Conservation (phyloP, 805 yeast genomes). For the Barnettozyma sucrosica region DNA sequence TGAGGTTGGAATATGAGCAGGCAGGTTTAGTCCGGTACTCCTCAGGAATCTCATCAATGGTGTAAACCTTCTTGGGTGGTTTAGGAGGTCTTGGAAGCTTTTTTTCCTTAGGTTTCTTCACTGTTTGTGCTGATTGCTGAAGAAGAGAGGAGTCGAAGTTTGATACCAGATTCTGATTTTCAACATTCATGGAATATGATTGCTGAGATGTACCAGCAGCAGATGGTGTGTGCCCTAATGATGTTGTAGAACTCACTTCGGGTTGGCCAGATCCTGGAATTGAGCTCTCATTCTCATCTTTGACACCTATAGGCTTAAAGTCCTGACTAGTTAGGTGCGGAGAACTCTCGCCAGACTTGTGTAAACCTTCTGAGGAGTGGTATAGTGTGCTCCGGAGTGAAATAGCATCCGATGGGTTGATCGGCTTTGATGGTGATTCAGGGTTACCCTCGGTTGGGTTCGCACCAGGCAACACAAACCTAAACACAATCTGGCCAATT, state of each 20-base stretch:
- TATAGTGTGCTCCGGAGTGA: conserved; percentile 48
- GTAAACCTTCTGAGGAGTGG: conserved; percentile 15
- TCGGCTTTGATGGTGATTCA: conserved; percentile 32
- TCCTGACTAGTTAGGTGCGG: conserved; percentile 20
- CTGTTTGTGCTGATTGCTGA: conserved; percentile 10
- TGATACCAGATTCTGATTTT: not conserved
- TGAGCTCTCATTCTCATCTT: conserved; percentile 13
- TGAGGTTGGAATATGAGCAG: conserved; percentile 71
- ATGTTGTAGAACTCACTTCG: not conserved
- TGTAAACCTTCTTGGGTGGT: conserved; percentile 57
- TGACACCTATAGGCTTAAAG: conserved; percentile 18
- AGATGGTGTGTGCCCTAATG: not conserved
- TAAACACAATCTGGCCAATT: conserved; percentile 87
- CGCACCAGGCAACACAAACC: conserved; percentile 75
- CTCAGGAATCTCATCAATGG: conserved; percentile 81
- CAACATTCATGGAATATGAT: not conserved
- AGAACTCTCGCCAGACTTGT: conserved; percentile 12
- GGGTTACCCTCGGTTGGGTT: conserved; percentile 32
- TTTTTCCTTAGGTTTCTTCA: conserved; percentile 35
- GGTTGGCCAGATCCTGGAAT: not conserved
- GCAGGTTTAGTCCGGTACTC: conserved; percentile 83
- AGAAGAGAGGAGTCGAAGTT: not conserved
- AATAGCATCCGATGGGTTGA: conserved; percentile 59
- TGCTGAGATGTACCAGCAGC: not conserved
- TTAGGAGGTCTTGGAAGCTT: conserved; percentile 46